These are phyloP conservation scores for Boletus semigastroideus DNA, from an alignment of 1,284 basidiomycete genomes.

Conservation along the genomic window DNA sequence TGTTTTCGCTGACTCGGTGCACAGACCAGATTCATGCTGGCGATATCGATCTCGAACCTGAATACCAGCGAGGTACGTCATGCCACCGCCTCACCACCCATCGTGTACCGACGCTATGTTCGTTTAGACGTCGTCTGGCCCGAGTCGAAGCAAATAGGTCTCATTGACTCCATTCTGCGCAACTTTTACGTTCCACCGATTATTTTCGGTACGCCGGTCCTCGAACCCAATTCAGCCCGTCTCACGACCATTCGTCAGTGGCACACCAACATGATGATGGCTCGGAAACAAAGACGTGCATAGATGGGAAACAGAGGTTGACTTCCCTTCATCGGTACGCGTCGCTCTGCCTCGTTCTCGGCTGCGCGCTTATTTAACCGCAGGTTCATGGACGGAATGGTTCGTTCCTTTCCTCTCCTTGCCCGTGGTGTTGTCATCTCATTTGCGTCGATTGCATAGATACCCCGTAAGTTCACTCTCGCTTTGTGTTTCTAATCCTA, in stretches of 20 bases:
- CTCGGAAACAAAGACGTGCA: conserved; percentile 61
- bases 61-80: conserved; percentile 69
- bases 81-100: neutral
- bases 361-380: conserved; percentile 7
- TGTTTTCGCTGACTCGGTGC: neutral
- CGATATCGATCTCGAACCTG: conserved; percentile 67
- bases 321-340: conserved; percentile 66
- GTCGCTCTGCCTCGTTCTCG: neutral
- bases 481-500: neutral
- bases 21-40: conserved; percentile 59
- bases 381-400: conserved; percentile 72
- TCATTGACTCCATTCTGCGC: conserved; percentile 71
- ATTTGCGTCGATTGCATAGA: conserved; percentile 32
- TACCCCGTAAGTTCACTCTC: conserved; percentile 44
- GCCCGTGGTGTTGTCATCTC: conserved; percentile 2
- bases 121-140: conserved; percentile 68
- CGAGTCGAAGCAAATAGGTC: conserved; percentile 61
- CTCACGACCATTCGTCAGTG: conserved; percentile 17
- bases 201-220: conserved; percentile 55
- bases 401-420: conserved; percentile 36
- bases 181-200: conserved; percentile 76
- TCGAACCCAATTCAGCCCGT: no score
- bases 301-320: conserved; percentile 78
- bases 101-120: neutral
- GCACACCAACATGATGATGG: conserved; percentile 53